Percentiles rank a stretch among this genome's conserved stretches.
These are phyloP conservation scores for Porphyrellus cyaneotinctus DNA, from an alignment of 768 basidiomycete species.

Conservation along the genomic window DNA sequence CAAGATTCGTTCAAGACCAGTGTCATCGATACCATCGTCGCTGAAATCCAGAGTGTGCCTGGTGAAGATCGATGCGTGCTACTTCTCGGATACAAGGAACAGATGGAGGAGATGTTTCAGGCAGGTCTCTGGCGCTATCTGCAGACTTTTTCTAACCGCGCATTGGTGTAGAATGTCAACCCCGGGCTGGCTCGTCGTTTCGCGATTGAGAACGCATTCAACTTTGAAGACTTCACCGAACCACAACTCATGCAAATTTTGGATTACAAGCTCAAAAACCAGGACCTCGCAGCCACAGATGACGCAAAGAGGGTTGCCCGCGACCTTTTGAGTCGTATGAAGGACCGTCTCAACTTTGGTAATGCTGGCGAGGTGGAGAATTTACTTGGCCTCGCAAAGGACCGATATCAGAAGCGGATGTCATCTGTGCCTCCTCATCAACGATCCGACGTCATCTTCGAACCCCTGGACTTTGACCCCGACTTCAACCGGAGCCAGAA, in stretches of 20 bases:
- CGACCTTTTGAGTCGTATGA: conserved; percentile 36
- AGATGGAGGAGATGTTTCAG: conserved; percentile 76
- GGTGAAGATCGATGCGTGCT: conserved; percentile 70
- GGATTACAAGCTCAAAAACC: conserved; percentile 51
- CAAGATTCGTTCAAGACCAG: conserved; percentile 56
- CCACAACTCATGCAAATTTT: conserved; percentile 49
- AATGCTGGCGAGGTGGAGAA: conserved; percentile 67
- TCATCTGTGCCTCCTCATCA: conserved; percentile 17
- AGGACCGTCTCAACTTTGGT: conserved; percentile 56
- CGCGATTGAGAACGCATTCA: conserved; percentile 63
- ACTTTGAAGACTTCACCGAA: conserved; percentile 62
- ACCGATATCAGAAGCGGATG: conserved; percentile 41
- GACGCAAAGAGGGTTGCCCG: conserved; percentile 55
- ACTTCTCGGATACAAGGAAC: conserved; percentile 58
- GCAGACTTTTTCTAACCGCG: neutral
- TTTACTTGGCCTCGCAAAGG: conserved; percentile 48
- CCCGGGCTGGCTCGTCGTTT: conserved; percentile 65
- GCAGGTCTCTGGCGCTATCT: conserved; percentile 29
- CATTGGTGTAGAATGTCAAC: conserved; percentile 57
- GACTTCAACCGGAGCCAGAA: conserved; percentile 48
- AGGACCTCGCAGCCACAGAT: conserved; percentile 54
- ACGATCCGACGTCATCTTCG: conserved; percentile 30
- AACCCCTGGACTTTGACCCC: conserved; percentile 57
- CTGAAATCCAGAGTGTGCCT: conserved; percentile 64
- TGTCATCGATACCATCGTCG: conserved; percentile 72